Evolutionary conservation across 768 basidiomycete species (phyloP).

Genomic region (Trametes maxima): DNA sequence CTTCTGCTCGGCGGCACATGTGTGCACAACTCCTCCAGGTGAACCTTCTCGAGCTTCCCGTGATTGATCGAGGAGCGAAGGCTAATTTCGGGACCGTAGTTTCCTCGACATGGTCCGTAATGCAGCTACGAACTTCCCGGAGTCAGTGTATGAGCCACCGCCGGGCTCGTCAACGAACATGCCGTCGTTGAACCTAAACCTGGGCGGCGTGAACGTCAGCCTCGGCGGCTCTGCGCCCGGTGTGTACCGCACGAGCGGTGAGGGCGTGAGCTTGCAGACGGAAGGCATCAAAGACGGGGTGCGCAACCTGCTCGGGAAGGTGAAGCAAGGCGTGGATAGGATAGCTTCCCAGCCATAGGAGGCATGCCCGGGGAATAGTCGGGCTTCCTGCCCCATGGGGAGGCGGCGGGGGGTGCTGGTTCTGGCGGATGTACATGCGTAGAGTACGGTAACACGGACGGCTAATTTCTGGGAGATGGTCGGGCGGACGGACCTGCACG

Average conservation of each 20-base stretch:
- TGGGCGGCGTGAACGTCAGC: constrained; percentile 90
- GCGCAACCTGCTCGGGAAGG: constrained; percentile 83
- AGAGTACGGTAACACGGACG: constrained; percentile 17
- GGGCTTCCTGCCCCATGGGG: constrained; percentile 6
- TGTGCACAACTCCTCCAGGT: constrained; percentile 94
- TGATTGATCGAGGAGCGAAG: constrained; percentile 6
- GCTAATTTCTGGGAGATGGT: constrained; percentile 26
- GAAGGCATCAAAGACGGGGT: constrained; percentile 92
- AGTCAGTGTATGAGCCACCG: constrained; percentile 72
- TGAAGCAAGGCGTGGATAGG: constrained; percentile 81
- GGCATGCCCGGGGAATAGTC: constrained; percentile 12
- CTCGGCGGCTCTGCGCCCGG: constrained; percentile 89
- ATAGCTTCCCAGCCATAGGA: constrained; percentile 40
- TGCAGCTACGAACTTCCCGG: constrained; percentile 63
- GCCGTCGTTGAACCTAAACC: constrained; percentile 86
- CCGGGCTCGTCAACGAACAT: constrained; percentile 72
- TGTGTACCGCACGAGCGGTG: constrained; percentile 80
- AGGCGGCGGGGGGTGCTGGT: neutral
- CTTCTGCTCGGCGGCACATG: constrained; percentile 92
- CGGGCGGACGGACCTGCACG: constrained; percentile 7
- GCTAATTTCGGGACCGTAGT: constrained; percentile 33
- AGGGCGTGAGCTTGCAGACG: constrained; percentile 68
- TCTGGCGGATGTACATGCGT: neutral
- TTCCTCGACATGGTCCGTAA: constrained; percentile 88
- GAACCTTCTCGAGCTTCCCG: constrained; percentile 28